phyloP scores from a whole-genome alignment of 495 filamentous ascomycete genomes.

The Podospora conica region DNA sequence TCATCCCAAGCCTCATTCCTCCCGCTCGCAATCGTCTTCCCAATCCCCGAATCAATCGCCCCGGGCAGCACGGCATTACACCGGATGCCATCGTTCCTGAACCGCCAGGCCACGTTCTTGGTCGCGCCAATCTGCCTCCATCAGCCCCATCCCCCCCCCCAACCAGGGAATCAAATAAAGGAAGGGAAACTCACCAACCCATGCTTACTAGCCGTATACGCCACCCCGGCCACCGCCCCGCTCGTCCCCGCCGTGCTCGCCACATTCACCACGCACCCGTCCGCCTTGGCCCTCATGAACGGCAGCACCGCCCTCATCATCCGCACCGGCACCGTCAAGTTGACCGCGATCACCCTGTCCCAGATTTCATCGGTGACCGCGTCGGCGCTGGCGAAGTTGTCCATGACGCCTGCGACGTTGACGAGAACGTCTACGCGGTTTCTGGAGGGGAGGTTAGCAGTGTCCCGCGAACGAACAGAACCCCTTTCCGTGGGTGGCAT shows the following conservation, averaged over 20 bases:
- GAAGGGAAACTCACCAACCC: slow-evolving; percentile 18
- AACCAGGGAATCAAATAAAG: background rate
- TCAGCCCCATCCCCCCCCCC: background rate
- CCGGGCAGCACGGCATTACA: slow-evolving; percentile 25
- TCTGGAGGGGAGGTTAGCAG: background rate
- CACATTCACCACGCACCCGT: slow-evolving; percentile 38
- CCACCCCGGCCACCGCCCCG: slow-evolving; percentile 35
- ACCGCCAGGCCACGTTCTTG: slow-evolving; percentile 41
- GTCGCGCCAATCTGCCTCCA: slow-evolving; percentile 31
- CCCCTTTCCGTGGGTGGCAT: no score
- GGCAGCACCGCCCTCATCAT: slow-evolving; percentile 37
- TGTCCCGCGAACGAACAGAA: no score
- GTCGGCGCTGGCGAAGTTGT: slow-evolving; percentile 32
- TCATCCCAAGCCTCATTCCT: slow-evolving; percentile 6
- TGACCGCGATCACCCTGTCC: slow-evolving; percentile 29
- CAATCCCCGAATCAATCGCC: slow-evolving; percentile 19
- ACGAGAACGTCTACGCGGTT: slow-evolving; percentile 33
- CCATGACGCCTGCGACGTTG: slow-evolving; percentile 39
- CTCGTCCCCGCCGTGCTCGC: slow-evolving; percentile 32
- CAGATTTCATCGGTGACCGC: slow-evolving; percentile 26
- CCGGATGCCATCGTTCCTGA: slow-evolving; percentile 30
- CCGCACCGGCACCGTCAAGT: slow-evolving; percentile 33
- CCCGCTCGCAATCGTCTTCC: slow-evolving; percentile 13
- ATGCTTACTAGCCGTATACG: slow-evolving; percentile 37
- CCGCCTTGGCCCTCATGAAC: slow-evolving; percentile 27